A percentile compares a stretch with the other conserved stretches of the same genome.
These are phyloP conservation scores for Graphilbum sp. DNA, from an alignment of 2,329 filamentous ascomycete genomes.

Conservation along the genomic window DNA sequence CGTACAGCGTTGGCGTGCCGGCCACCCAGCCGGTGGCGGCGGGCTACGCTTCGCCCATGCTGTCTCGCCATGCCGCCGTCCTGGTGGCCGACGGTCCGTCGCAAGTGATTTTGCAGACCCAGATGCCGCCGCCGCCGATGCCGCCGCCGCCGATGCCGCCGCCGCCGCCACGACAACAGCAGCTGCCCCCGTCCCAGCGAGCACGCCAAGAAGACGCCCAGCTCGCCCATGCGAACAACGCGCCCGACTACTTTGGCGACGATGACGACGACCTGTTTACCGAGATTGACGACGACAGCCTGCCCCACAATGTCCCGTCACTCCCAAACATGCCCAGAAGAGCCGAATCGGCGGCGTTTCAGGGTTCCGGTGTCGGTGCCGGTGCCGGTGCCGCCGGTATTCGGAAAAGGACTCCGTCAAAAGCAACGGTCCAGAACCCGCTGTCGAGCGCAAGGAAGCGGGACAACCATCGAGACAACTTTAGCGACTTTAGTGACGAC, in stretches of 20 bases:
- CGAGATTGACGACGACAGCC: slow-evolving; percentile 7
- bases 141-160: not conserved
- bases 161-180: not conserved
- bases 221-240: not conserved
- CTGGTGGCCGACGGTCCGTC: slow-evolving; percentile 19
- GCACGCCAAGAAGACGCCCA: not conserved
- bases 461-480: slow-evolving; percentile 7
- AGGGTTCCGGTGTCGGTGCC: too few species aligned
- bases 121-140: slow-evolving; percentile 14
- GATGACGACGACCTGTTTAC: slow-evolving; percentile 11
- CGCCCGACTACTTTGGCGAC: slow-evolving; percentile 11
- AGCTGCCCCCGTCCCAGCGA: not conserved
- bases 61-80: slow-evolving; percentile 17
- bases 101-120: slow-evolving; percentile 36
- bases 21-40: slow-evolving; percentile 25
- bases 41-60: slow-evolving; percentile 13
- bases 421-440: too few species aligned
- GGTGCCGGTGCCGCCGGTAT: too few species aligned
- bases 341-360: too few species aligned
- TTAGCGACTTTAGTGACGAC: slow-evolving; percentile 19
- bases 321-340: not conserved
- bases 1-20: slow-evolving; percentile 20
- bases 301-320: slow-evolving; percentile 1
- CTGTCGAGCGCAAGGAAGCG: too few species aligned
- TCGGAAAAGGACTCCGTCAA: too few species aligned